Percentiles rank a stretch among this genome's conserved stretches.
These are phyloP conservation scores for Mycena venus DNA, from an alignment of 768 basidiomycete species.

Conservation along the genomic window DNA sequence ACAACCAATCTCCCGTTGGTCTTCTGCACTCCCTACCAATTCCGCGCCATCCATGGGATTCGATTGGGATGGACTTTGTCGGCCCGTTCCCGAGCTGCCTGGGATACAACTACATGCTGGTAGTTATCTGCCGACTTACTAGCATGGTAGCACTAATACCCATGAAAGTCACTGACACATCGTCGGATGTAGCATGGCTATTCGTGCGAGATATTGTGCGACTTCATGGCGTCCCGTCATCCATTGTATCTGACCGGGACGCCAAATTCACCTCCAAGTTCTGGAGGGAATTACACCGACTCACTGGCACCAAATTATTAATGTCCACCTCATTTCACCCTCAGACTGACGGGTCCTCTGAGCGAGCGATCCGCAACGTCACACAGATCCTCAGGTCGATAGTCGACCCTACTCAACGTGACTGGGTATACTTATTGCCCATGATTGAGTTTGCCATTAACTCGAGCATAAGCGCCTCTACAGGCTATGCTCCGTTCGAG, in stretches of 20 bases:
- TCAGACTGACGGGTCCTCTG: not conserved
- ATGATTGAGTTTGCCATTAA: not conserved
- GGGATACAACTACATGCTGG: slow-evolving; percentile 34
- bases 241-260: slow-evolving; percentile 41
- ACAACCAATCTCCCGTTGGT: not conserved
- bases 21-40: slow-evolving; percentile 38
- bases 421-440: not conserved
- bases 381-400: not conserved
- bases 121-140: not conserved
- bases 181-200: slow-evolving; percentile 11
- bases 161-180: not conserved
- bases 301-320: slow-evolving; percentile 43
- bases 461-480: no score
- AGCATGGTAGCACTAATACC: slow-evolving; percentile 10
- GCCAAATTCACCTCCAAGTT: slow-evolving; percentile 37
- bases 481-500: no score
- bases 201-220: slow-evolving; percentile 25
- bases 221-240: slow-evolving; percentile 29
- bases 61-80: slow-evolving; percentile 51
- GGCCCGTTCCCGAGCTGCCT: slow-evolving; percentile 42
- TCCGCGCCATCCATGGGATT: slow-evolving; percentile 40
- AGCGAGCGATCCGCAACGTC: not conserved
- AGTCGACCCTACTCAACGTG: not conserved
- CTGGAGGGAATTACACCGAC: slow-evolving; percentile 26
- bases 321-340: slow-evolving; percentile 12